Percentiles rank a stretch among this genome's conserved stretches.
phyloP scores from a whole-genome alignment of 208 protist genomes.

The Crithidia brevicula region DNA sequence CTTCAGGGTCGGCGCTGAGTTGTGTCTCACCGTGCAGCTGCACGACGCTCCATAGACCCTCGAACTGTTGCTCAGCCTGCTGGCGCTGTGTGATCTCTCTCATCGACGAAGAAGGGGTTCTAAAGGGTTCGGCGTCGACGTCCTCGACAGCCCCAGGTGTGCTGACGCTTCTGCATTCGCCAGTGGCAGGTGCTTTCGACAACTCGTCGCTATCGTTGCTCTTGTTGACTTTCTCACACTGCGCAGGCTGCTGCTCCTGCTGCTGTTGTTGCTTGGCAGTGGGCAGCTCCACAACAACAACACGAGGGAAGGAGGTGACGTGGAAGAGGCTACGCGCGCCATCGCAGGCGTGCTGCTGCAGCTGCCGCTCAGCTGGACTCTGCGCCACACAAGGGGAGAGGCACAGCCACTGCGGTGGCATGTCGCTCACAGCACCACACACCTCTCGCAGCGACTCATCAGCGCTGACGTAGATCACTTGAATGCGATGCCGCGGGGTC shows the following conservation, averaged over 20 bases:
- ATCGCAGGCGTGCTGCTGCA: constrained; percentile 20
- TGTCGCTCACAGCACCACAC: constrained; percentile 23
- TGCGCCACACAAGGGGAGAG: constrained; percentile 25
- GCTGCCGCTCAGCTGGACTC: constrained; percentile 11
- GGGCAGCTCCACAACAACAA: constrained; percentile 49
- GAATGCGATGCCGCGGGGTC: constrained; percentile 24
- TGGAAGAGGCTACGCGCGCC: constrained; percentile 32
- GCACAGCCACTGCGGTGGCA: constrained; percentile 66
- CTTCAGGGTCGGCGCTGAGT: constrained; percentile 37
- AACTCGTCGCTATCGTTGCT: neutral
- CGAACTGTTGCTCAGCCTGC: constrained; percentile 1
- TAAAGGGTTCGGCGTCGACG: constrained; percentile 17
- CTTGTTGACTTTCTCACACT: neutral
- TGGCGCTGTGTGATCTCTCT: constrained; percentile 5
- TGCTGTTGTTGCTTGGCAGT: constrained; percentile 2
- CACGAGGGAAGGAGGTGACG: constrained; percentile 60
- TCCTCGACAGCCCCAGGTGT: constrained; percentile 4
- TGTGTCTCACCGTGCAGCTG: constrained; percentile 40
- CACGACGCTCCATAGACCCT: constrained; percentile 39
- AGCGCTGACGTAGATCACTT: constrained; percentile 68
- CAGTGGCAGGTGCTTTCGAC: neutral
- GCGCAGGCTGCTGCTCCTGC: no score
- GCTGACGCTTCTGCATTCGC: neutral
- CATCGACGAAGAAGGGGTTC: constrained; percentile 5
- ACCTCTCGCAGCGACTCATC: constrained; percentile 49